Evolutionary conservation across 2,329 filamentous ascomycete species (phyloP).

Genomic region (Lojkania enalia): DNA sequence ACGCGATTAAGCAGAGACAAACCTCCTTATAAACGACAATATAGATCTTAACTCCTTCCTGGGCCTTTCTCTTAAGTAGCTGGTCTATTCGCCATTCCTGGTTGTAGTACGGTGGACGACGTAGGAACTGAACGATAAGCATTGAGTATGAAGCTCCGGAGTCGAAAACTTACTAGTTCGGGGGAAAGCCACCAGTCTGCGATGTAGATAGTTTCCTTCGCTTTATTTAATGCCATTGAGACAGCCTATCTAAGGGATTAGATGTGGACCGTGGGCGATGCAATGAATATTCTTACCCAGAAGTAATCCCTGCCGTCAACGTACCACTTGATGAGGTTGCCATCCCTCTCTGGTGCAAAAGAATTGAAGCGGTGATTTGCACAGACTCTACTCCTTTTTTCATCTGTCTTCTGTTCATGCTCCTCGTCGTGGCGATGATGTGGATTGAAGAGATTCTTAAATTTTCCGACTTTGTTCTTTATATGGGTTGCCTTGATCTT

Average conservation of each 20-base stretch:
- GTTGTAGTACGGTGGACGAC: constrained; percentile 78
- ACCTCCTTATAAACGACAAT: constrained; percentile 90
- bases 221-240: constrained; percentile 83
- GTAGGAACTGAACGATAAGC: constrained; percentile 61
- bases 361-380: constrained; percentile 83
- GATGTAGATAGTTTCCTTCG: constrained; percentile 93
- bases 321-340: constrained; percentile 94
- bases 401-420: constrained; percentile 82
- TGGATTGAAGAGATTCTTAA: constrained; percentile 72
- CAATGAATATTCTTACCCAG: constrained; percentile 53
- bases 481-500: constrained; percentile 60
- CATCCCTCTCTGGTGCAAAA: constrained; percentile 83
- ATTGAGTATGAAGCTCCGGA: neutral
- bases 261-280: no score
- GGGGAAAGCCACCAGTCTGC: constrained; percentile 96
- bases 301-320: constrained; percentile 95
- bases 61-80: constrained; percentile 82
- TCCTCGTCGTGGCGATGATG: constrained; percentile 94
- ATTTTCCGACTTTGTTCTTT: constrained; percentile 66
- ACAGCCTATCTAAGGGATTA: constrained; percentile 60
- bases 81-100: constrained; percentile 88
- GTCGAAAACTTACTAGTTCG: constrained; percentile 57
- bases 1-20: constrained; percentile 8
- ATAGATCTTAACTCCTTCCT: constrained; percentile 92
- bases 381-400: constrained; percentile 72